Conservation (phyloP, 176 grass and related monocot species). For the Hsuehochloa calcarea region DNA sequence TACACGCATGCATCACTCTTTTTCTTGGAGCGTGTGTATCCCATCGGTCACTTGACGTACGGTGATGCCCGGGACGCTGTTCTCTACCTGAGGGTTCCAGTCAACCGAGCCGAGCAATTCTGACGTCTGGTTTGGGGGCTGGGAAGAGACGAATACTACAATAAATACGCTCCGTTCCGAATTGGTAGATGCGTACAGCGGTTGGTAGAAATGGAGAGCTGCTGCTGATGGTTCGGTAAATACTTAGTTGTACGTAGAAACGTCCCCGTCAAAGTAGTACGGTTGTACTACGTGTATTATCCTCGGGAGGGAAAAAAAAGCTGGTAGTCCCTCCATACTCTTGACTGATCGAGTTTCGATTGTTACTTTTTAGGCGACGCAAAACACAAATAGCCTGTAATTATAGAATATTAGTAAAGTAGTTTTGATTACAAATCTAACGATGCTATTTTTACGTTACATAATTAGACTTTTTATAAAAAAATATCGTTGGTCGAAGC, state of each 20-base stretch:
- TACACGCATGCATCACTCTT: neutral
- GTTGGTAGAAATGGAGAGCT: neutral
- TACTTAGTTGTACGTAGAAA: neutral
- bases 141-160: neutral
- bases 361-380: too few relatives aligned
- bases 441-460: too few relatives aligned
- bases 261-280: neutral
- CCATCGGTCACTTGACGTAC: neutral
- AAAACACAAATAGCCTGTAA: too few relatives aligned
- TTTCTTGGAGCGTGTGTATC: neutral
- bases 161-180: neutral
- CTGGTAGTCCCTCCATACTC: too few relatives aligned
- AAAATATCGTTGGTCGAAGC: too few relatives aligned
- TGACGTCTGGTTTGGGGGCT: neutral
- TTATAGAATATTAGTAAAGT: too few relatives aligned
- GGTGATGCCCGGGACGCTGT: neutral
- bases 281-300: neutral
- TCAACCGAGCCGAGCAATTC: neutral
- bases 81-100: neutral
- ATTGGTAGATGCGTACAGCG: neutral
- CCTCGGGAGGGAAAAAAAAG: neutral
- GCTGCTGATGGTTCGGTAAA: neutral
- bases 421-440: too few relatives aligned
- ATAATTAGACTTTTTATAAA: too few relatives aligned
- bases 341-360: too few relatives aligned